Evolutionary conservation across 805 yeast species (phyloP).

Genomic region (Tetrapisispora namnaoensis): DNA sequence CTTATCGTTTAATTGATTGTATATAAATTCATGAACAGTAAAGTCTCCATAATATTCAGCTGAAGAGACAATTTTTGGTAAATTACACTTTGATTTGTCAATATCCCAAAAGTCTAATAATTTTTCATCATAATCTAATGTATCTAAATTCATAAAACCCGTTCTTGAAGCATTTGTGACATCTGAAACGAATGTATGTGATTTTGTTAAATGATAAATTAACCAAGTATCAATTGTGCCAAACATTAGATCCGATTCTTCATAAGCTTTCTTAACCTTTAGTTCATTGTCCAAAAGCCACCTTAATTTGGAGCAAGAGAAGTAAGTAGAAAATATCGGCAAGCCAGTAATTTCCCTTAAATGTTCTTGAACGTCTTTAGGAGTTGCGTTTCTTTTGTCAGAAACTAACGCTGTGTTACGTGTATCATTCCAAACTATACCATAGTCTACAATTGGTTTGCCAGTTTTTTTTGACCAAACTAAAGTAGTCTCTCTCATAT

Average conservation of each 20-base stretch:
- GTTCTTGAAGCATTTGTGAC: conserved; percentile 90
- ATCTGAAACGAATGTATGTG: conserved; percentile 67
- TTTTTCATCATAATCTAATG: conserved; percentile 64
- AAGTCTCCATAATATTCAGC: conserved; percentile 72
- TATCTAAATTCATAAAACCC: conserved; percentile 74
- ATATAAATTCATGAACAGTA: conserved; percentile 35
- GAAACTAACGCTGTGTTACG: conserved; percentile 68
- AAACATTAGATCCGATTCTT: conserved; percentile 71
- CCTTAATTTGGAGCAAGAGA: conserved; percentile 79
- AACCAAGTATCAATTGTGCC: conserved; percentile 96
- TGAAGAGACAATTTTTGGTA: conserved; percentile 73
- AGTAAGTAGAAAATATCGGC: conserved; percentile 75
- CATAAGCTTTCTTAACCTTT: conserved; percentile 55
- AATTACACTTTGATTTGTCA: conserved; percentile 49
- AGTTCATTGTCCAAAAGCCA: conserved; percentile 83
- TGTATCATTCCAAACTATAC: conserved; percentile 95
- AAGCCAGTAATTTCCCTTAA: conserved; percentile 66
- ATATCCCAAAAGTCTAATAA: conserved; percentile 73
- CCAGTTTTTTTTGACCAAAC: conserved; percentile 85
- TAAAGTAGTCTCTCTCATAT: conserved; percentile 90
- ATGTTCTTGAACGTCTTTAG: conserved; percentile 45
- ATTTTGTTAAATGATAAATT: conserved; percentile 69
- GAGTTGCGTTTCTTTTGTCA: conserved; percentile 44
- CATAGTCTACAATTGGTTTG: conserved; percentile 63
- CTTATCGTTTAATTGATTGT: neutral